These are phyloP conservation scores for Erodium maritimum DNA, from an alignment of 345 rosid species.

Conservation along the genomic window DNA sequence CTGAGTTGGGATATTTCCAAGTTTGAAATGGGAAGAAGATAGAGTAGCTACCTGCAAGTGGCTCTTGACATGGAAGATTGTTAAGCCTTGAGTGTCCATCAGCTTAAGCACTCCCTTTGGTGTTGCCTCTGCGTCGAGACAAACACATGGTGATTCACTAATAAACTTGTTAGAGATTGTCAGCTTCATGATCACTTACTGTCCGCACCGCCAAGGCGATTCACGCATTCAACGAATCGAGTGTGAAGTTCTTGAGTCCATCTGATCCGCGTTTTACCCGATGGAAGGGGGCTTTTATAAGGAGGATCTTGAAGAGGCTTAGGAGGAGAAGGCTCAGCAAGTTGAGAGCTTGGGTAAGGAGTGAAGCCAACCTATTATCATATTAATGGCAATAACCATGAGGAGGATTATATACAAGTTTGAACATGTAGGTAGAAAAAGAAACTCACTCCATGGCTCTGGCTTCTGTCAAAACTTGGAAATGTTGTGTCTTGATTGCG, in stretches of 20 bases:
- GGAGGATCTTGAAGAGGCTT: background rate
- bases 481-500: background rate
- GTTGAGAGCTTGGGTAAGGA: background rate
- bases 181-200: conserved; percentile 9
- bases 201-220: conserved; percentile 21
- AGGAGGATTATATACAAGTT: no score
- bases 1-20: no score
- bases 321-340: no score
- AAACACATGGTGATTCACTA: no score
- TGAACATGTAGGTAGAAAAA: no score
- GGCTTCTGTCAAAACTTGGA: background rate
- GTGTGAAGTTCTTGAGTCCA: conserved; percentile 27
- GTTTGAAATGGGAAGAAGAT: no score
- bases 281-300: conserved; percentile 1
- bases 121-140: conserved; percentile 31
- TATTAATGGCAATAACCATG: background rate
- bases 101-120: conserved; percentile 24
- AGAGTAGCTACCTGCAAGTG: conserved; percentile 29
- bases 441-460: background rate
- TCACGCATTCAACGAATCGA: conserved; percentile 21
- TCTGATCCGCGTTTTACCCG: conserved; percentile 15
- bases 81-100: conserved; percentile 18
- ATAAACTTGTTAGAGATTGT: no score
- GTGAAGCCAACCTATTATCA: background rate
- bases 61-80: conserved; percentile 23